Base-by-base conservation (phyloP, 1,284 basidiomycete species). In the Austroboletus niveus region DNA sequence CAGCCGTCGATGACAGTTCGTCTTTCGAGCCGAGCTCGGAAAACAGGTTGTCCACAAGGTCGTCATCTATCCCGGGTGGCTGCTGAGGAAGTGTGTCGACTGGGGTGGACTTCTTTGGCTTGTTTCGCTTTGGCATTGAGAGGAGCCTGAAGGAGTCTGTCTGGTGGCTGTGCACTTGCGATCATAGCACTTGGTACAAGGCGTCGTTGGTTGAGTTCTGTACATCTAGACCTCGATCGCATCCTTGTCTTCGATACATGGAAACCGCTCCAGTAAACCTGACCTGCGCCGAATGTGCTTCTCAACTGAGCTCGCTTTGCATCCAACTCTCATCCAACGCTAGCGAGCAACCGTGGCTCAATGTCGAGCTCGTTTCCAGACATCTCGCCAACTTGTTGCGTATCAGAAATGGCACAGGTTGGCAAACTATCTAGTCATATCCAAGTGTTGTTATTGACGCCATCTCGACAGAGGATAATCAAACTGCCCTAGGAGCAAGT, bases 31-130 rank as follows among this genome's bases (percentile, higher is more conserved):
- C 86, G 39, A 92, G 80, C 62, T 89, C 84, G 4, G 83, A 77
- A 46, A 91, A 65, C 2, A 92, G 78, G 60, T 89, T 84, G 56
- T 88, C 79, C 74, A 90, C 75, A 48, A 91, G 73, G 5, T 76
- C 77, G 29, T 81, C 80, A 55, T 86, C 77, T 1, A 22, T 59
- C 50, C 22, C 55, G 57, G 38, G 38, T 10, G 32, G 12, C 34
- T 47, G 49, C 10, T 41, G 64, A 56, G 59, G 68, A 51, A 62
- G 22, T 7, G 27, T 14, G 29, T 46, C 47, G n/a, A 47, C 68
- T 44, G 63, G 62, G 17, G 60, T 41, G 5, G 63, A 57, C 58
- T 79, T 84, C 69, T 81, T 85, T 40, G 74, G 56, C 63, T 79
- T 89, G 59, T 75, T 76, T 57, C 71, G 69, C 60, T 77, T 81